These are phyloP conservation scores for Calonectria honghensis DNA, from an alignment of 2,329 filamentous ascomycete genomes.

Conservation along the genomic window DNA sequence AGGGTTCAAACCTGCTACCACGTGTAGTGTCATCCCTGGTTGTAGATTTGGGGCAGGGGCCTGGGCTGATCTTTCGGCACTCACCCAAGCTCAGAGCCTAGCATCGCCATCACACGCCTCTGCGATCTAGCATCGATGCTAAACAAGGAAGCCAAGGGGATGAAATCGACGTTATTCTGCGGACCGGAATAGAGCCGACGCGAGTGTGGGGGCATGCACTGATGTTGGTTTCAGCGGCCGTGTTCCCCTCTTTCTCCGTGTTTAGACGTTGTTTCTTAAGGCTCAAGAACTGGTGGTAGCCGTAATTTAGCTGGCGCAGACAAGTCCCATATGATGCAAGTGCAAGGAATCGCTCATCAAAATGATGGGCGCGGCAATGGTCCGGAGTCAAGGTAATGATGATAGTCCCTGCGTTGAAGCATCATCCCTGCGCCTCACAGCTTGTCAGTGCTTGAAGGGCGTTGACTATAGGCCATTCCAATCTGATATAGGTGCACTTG, in stretches of 20 bases:
- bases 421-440: constrained; percentile 32
- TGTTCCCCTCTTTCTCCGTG: constrained; percentile 26
- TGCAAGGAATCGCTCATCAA: constrained; percentile 22
- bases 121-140: constrained; percentile 34
- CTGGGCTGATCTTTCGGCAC: constrained; percentile 40
- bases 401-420: constrained; percentile 27
- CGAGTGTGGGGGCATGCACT: constrained; percentile 24
- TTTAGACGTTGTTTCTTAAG: constrained; percentile 23
- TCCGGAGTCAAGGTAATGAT: constrained; percentile 29
- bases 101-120: constrained; percentile 26
- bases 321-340: constrained; percentile 26
- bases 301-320: constrained; percentile 25
- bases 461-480: constrained; percentile 28
- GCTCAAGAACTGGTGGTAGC: constrained; percentile 23
- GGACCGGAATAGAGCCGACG: constrained; percentile 35
- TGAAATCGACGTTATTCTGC: constrained; percentile 35
- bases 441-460: constrained; percentile 26
- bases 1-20: constrained; percentile 37
- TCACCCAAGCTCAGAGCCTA: constrained; percentile 30
- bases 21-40: constrained; percentile 39
- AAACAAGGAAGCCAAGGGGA: constrained; percentile 30
- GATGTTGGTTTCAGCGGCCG: constrained; percentile 27
- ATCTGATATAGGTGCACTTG: constrained; percentile 36
- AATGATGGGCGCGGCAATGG: constrained; percentile 33
- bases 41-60: constrained; percentile 29